These are phyloP conservation scores for Rhizomucor miehei DNA, from an alignment of 371 early-diverging fungal species.

Conservation along the genomic window DNA sequence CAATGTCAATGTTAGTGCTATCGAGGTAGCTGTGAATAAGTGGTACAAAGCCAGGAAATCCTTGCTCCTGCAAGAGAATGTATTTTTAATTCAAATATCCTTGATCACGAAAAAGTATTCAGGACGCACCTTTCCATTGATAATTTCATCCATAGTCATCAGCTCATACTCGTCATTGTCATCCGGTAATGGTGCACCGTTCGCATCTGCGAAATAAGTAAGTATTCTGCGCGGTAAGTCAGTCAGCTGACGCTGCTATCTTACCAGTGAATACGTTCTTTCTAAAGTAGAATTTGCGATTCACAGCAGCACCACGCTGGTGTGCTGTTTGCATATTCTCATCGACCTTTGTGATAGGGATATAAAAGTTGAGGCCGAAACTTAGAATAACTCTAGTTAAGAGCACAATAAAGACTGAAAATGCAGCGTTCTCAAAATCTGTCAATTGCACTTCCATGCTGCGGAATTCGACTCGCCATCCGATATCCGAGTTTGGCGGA, in stretches of 20 bases:
- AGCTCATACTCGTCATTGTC: conserved; percentile 66
- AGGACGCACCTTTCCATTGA: conserved; percentile 78
- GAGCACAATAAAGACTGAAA: conserved; percentile 91
- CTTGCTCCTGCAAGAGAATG: conserved; percentile 36
- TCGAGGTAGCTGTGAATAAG: conserved; percentile 81
- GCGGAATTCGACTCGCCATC: conserved; percentile 99
- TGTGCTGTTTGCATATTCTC: conserved; percentile 94
- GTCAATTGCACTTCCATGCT: conserved; percentile 98
- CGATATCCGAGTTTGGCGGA: conserved; percentile 83
- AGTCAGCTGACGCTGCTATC: background rate
- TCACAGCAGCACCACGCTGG: conserved; percentile 76
- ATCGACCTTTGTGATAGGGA: conserved; percentile 95
- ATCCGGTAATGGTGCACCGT: conserved; percentile 1
- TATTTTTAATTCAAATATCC: conserved; percentile 5
- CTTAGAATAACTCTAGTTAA: conserved; percentile 89
- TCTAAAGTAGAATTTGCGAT: conserved; percentile 89
- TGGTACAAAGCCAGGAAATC: conserved; percentile 86
- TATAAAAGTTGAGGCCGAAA: conserved; percentile 93
- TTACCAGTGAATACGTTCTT: conserved; percentile 66
- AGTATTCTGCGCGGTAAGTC: too few relatives aligned
- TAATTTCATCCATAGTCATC: conserved; percentile 92
- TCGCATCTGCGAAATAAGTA: background rate
- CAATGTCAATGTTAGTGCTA: conserved; percentile 64
- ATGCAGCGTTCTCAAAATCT: conserved; percentile 98
- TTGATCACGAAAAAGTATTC: background rate